A percentile compares a stretch with the other conserved stretches of the same genome.
Conservation (phyloP, 2,329 filamentous ascomycete genomes). For the Aspergillus fructus region DNA sequence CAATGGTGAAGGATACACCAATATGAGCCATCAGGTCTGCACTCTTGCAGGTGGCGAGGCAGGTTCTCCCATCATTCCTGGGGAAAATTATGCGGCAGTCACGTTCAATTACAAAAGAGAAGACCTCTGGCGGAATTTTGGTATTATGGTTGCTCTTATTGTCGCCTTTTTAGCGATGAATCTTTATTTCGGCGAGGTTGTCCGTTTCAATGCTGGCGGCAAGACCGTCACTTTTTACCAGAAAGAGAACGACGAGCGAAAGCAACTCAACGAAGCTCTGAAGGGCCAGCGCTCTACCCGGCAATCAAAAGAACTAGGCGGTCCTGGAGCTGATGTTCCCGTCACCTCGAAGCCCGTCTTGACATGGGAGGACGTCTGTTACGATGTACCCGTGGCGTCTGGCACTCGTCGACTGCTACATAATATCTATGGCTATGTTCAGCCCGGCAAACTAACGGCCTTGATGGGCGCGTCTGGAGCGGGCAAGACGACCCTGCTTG, state of each 20-base stretch:
- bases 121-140: constrained; percentile 68
- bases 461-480: constrained; percentile 62
- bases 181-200: constrained; percentile 38
- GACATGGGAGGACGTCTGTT: constrained; percentile 53
- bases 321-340: constrained; percentile 47
- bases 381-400: constrained; percentile 50
- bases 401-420: constrained; percentile 47
- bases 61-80: constrained; percentile 64
- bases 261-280: constrained; percentile 36
- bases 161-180: constrained; percentile 38
- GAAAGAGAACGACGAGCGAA: constrained; percentile 40
- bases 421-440: constrained; percentile 50
- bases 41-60: constrained; percentile 70
- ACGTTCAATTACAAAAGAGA: constrained; percentile 66
- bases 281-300: constrained; percentile 41
- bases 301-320: constrained; percentile 32
- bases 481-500: constrained; percentile 81
- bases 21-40: constrained; percentile 76
- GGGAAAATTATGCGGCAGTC: constrained; percentile 66
- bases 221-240: constrained; percentile 44
- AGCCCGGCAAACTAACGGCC: constrained; percentile 51
- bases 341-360: constrained; percentile 57
- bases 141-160: constrained; percentile 39
- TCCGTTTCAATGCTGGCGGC: constrained; percentile 42
- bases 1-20: constrained; percentile 65